Percentiles rank a stretch among this genome's conserved stretches.
Evolutionary conservation across 2,329 filamentous ascomycete genomes (phyloP).

Genomic region (Alternaria viburni): DNA sequence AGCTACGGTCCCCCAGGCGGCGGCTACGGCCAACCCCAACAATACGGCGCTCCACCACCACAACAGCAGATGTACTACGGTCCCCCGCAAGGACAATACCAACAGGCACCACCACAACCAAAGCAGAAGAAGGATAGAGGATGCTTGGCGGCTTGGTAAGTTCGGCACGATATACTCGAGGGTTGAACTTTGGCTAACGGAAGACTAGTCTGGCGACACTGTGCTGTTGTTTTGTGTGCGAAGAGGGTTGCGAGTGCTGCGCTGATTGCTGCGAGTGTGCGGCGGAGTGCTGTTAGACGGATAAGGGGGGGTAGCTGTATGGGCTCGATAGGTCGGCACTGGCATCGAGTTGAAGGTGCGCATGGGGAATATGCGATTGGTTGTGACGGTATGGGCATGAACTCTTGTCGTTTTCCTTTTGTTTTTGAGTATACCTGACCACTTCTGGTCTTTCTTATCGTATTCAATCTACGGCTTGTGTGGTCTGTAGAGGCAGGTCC

Average conservation of each 20-base stretch:
- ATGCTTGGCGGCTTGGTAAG: slow-evolving; percentile 41
- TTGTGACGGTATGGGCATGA: neutral
- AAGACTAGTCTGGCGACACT: slow-evolving; percentile 45
- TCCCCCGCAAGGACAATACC: slow-evolving; percentile 51
- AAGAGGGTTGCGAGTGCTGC: slow-evolving; percentile 69
- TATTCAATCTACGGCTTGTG: neutral
- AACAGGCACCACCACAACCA: slow-evolving; percentile 55
- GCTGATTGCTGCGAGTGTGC: slow-evolving; percentile 62
- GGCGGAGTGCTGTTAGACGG: slow-evolving; percentile 33
- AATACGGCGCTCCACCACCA: slow-evolving; percentile 33
- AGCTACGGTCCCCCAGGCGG: slow-evolving; percentile 33
- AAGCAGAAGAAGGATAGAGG: slow-evolving; percentile 54
- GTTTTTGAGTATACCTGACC: neutral
- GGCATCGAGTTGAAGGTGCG: neutral
- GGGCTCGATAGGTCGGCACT: too few species aligned
- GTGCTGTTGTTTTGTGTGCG: slow-evolving; percentile 70
- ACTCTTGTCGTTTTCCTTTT: neutral
- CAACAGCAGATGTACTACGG: slow-evolving; percentile 37
- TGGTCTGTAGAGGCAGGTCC: neutral
- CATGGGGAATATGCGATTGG: neutral
- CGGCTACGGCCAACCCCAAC: slow-evolving; percentile 12
- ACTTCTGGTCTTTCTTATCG: neutral
- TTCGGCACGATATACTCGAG: neutral
- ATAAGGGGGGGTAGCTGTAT: neutral
- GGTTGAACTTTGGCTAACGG: slow-evolving; percentile 3